Base-by-base conservation (phyloP, 768 basidiomycete genomes). In the Hygrocybe punicea region DNA sequence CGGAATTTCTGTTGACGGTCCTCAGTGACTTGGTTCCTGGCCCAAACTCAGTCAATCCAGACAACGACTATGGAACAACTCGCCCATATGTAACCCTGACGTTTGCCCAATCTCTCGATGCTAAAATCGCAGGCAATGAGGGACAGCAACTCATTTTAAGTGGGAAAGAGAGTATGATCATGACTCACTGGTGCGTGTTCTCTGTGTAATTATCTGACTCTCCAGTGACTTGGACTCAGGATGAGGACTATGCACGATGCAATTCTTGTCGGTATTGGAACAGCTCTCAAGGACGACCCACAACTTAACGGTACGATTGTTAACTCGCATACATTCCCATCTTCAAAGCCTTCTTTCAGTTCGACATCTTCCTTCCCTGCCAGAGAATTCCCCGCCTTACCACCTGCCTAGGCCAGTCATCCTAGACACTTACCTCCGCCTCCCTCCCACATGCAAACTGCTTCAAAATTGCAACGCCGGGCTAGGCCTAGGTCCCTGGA, bases 241-340 rank as follows among this genome's bases (percentile, higher is more conserved):
- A 84, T 98, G 84, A 78, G 96, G 60, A 80, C 91, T 0, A 83
- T 92, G 80, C 96, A 98, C 71, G 92, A 97, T 64, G 93, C 82
- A 8, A 98, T 99, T 58, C 74, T 99, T 13, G 79, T 99, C 44
- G 96, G 96, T 2, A 83, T 94, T 36, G 91, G 89, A 7, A 98
- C 96, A 0, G 85, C 91, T 19, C 72, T 93, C 45, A 91, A 93
- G 58, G 96, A 99, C 65, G 81, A 99, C 68, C 96, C 96, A 4
- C 90, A 97, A 65, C 78, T 99, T n/a, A 96, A 95, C 63, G 84
- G 95, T 91, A 63, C 62, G 84, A 68, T 42, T 58, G 6, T 3
- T 17, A 54, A 21, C 13, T 46, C 54, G 25, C 13, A 35, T 23
- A 55, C 39, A 44, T 24, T 39, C 37, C 17, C 42, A n/a, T n/a